Evolutionary conservation across 179 eudicot genomes (phyloP).

Genomic region (Silene coronaria): DNA sequence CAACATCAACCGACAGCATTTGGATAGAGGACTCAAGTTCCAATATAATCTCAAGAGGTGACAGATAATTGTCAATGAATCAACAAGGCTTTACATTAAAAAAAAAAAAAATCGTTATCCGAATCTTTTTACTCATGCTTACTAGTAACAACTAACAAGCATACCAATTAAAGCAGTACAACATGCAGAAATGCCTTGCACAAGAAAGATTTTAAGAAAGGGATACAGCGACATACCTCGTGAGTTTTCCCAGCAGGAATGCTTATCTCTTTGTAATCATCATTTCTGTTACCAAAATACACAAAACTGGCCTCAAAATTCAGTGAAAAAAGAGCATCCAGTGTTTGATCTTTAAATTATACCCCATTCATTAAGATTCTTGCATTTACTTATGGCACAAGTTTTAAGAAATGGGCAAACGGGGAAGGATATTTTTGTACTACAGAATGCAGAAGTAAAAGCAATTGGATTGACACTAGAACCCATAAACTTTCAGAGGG

Average conservation of each 20-base stretch:
- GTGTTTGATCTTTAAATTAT: neutral
- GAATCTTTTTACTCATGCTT: neutral
- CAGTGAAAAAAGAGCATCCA: neutral
- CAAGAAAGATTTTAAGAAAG: neutral
- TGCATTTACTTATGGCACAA: neutral
- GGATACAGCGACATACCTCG: constrained; percentile 53
- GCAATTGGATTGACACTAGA: neutral
- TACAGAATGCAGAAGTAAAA: neutral
- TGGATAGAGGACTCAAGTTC: neutral
- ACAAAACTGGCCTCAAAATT: neutral
- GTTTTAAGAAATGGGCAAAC: neutral
- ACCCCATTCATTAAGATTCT: neutral
- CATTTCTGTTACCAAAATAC: constrained; percentile 40
- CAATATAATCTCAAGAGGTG: neutral
- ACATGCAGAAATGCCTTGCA: constrained; percentile 6
- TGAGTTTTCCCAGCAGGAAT: constrained; percentile 70
- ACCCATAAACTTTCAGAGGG: neutral
- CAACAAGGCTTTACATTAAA: neutral
- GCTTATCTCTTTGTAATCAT: constrained; percentile 69
- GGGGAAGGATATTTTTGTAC: neutral
- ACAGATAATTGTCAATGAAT: neutral
- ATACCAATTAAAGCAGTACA: neutral
- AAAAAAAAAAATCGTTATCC: neutral
- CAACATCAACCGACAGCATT: constrained; percentile 1
- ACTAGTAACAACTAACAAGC: neutral